Evolutionary conservation across 1,284 basidiomycete species (phyloP), one percentile per base, ranked within the genome.

Genomic region (Sporisorium sorghi): DNA sequence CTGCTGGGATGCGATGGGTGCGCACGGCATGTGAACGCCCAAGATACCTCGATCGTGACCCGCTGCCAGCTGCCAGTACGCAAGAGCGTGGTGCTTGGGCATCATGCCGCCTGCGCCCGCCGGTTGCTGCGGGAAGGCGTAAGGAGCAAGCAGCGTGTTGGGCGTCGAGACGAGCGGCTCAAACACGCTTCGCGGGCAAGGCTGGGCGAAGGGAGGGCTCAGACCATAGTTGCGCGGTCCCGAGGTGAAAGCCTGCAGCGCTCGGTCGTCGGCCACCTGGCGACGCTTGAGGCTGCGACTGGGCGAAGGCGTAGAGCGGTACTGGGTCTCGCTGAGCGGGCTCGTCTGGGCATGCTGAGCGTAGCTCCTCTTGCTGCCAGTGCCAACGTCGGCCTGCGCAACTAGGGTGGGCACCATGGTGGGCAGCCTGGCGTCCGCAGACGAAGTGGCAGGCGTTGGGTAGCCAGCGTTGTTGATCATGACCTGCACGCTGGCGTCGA

Each of bases 111-210:
- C 46, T 1, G 48, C 65, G 14, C 56, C 57, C 23, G 57, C 50
- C 19, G 58, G 69, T 21, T 67, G 69, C 37, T 63, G 58, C 56
- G 53, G 55, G 59, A 66, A 52, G n/a, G 59, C 64, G 44, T 61
- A 77, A 14, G 74, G 74, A 19, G 70, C 72, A 2, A 71, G 64
- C 43, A 74, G 43, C 14, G 75, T 73, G 63, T 77, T 77, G 61
- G 75, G 75, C 32, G 70, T 77, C 32, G 67, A 69, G 26, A 77
- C 62, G 19, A 70, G 58, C 11, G 73, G 73, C 64, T 76, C 73
- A 40, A 76, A 76, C 26, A 76, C 61, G 21, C 64, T 68, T 7
- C 73, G 52, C 1, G 73, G 67, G 59, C 52, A 75, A 15, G 73
- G 73, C 60, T 75, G 73, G 9, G 60, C 56, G 37, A 70, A 75